A percentile compares a stretch with the other conserved stretches of the same genome.
phyloP scores from a whole-genome alignment of 257 asterid species.

The Penstemon davidsonii region DNA sequence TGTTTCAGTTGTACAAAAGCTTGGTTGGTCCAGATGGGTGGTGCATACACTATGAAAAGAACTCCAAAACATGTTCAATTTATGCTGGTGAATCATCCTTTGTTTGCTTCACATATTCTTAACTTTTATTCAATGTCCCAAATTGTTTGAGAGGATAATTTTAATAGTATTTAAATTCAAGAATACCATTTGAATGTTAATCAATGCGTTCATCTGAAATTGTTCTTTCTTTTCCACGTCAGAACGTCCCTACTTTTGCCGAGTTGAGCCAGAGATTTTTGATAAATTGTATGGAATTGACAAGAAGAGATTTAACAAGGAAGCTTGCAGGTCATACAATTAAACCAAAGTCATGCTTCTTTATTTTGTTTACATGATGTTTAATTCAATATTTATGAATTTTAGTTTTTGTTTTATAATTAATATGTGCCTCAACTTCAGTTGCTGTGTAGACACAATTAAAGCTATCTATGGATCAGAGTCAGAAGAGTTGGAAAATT shows the following conservation, averaged over 20 bases:
- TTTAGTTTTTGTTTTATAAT: neutral
- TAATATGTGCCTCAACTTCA: conserved; percentile 31
- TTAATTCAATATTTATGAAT: neutral
- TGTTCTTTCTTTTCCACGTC: conserved; percentile 5
- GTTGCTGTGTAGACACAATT: conserved; percentile 81
- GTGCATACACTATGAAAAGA: conserved; percentile 85
- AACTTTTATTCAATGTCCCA: neutral
- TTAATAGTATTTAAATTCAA: too few species aligned
- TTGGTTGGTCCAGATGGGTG: conserved; percentile 92
- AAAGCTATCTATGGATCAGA: conserved; percentile 67
- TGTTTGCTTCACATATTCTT: conserved; percentile 13
- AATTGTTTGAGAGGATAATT: neutral
- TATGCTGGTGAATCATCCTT: conserved; percentile 57
- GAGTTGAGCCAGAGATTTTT: conserved; percentile 79
- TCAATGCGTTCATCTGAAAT: neutral
- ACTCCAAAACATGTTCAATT: conserved; percentile 73
- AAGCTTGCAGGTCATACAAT: conserved; percentile 83
- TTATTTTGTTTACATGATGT: conserved; percentile 10
- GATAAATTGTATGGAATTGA: conserved; percentile 69
- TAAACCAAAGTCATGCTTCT: neutral
- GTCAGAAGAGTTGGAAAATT: conserved; percentile 68
- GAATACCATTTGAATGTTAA: too few species aligned
- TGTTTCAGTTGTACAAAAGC: conserved; percentile 65
- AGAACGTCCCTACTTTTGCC: conserved; percentile 91
- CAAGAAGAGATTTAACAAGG: conserved; percentile 76